Conservation (phyloP, 495 filamentous ascomycete species). For the Xylaria flabelliformis region DNA sequence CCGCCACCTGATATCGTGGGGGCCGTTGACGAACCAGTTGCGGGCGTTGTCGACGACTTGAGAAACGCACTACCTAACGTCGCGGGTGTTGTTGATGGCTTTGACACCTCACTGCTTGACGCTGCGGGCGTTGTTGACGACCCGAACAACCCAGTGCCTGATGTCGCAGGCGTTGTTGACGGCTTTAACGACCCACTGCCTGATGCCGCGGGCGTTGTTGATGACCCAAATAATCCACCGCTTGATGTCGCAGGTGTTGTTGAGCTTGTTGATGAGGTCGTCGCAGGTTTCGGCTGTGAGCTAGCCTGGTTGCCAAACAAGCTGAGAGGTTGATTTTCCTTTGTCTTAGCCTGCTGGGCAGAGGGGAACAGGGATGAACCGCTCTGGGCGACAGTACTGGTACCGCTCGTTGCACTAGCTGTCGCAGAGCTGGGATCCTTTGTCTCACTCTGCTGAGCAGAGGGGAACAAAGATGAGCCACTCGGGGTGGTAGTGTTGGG, state of each 20-base stretch:
- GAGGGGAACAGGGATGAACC: conserved; percentile 29
- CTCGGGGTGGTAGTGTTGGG: conserved; percentile 30
- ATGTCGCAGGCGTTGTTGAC: conserved; percentile 36
- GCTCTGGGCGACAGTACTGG: conserved; percentile 29
- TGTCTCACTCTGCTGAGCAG: conserved; percentile 31
- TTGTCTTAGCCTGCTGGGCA: conserved; percentile 31
- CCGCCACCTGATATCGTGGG: too few relatives aligned
- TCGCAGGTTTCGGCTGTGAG: conserved; percentile 26
- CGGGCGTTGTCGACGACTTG: too few relatives aligned
- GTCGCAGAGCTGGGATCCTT: conserved; percentile 30
- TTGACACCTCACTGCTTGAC: too few relatives aligned
- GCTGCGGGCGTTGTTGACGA: too few relatives aligned
- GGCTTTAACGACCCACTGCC: too few relatives aligned
- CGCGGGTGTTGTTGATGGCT: too few relatives aligned
- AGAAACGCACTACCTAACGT: too few relatives aligned
- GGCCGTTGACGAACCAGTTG: too few relatives aligned
- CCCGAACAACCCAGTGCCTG: conserved; percentile 47
- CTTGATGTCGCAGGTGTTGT: too few relatives aligned
- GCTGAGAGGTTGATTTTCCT: conserved; percentile 27
- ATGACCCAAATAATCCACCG: too few relatives aligned
- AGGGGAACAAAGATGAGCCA: conserved; percentile 27
- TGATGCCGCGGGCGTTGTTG: too few relatives aligned
- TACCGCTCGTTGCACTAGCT: not conserved
- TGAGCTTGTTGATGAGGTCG: conserved; percentile 25
- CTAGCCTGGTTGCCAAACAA: conserved; percentile 29